Conservation (phyloP, 2,329 filamentous ascomycete species). For the Aspergillus arachidicola region DNA sequence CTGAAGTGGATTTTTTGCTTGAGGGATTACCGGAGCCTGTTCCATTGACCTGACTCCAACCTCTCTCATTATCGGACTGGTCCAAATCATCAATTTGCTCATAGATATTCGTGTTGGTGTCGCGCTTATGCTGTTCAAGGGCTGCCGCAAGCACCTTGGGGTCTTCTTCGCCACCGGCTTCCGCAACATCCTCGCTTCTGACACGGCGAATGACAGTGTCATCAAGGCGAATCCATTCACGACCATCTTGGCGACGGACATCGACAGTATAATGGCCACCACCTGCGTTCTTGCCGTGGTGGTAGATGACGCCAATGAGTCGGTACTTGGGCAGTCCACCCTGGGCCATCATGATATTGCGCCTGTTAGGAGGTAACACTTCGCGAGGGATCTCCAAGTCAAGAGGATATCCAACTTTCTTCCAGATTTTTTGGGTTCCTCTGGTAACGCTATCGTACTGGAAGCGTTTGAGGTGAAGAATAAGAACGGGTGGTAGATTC, state of each 20-base stretch:
- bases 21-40: slow-evolving; percentile 44
- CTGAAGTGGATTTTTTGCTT: slow-evolving; percentile 70
- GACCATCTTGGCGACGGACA: slow-evolving; percentile 88
- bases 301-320: slow-evolving; percentile 89
- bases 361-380: slow-evolving; percentile 76
- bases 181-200: slow-evolving; percentile 83
- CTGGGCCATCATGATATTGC: slow-evolving; percentile 65
- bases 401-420: slow-evolving; percentile 92
- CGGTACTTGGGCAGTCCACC: slow-evolving; percentile 79
- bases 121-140: slow-evolving; percentile 67
- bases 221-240: slow-evolving; percentile 93
- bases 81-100: slow-evolving; percentile 66
- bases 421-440: slow-evolving; percentile 97
- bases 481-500: slow-evolving; percentile 83
- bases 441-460: slow-evolving; percentile 82
- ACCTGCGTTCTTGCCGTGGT: slow-evolving; percentile 95
- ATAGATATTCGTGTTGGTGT: slow-evolving; percentile 70
- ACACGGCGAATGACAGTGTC: slow-evolving; percentile 89
- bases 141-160: slow-evolving; percentile 67
- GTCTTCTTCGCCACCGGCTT: slow-evolving; percentile 79
- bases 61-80: slow-evolving; percentile 63
- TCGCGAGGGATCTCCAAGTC: slow-evolving; percentile 93
- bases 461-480: slow-evolving; percentile 95
- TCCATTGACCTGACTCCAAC: slow-evolving; percentile 86
- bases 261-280: slow-evolving; percentile 99